Conservation (phyloP, 140 eudicot genomes). For the Senecio squalidus region DNA sequence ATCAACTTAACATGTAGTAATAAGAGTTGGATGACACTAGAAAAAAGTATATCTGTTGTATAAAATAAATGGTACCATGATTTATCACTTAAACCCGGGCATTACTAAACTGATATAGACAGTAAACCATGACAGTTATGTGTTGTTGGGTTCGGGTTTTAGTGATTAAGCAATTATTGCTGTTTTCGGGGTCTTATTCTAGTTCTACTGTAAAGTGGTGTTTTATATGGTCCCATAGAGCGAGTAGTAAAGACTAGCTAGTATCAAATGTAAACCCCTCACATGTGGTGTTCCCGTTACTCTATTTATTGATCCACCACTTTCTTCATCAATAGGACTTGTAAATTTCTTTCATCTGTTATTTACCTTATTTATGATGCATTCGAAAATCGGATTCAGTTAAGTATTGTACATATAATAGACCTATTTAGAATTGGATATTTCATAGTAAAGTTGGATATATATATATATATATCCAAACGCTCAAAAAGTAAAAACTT, state of each 20-base stretch:
- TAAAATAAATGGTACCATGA: neutral
- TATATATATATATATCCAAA: too few relatives aligned
- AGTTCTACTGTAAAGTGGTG: slow-evolving; percentile 27
- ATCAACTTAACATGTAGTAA: neutral
- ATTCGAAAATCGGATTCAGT: too few relatives aligned
- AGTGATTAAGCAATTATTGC: slow-evolving; percentile 24
- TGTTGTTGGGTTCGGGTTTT: neutral
- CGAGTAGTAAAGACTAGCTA: slow-evolving; percentile 23
- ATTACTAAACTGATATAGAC: neutral
- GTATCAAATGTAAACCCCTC: slow-evolving; percentile 26
- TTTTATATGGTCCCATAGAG: slow-evolving; percentile 28
- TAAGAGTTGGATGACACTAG: neutral
- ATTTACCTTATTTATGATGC: too few relatives aligned
- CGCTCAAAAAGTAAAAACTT: too few relatives aligned
- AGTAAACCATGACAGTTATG: neutral
- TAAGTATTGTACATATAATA: too few relatives aligned
- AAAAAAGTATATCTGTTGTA: neutral
- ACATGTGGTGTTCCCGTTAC: slow-evolving; percentile 37
- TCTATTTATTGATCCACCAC: slow-evolving; percentile 21
- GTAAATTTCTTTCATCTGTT: too few relatives aligned
- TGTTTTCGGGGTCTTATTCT: slow-evolving; percentile 27
- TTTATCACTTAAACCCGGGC: neutral
- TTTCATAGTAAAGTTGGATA: too few relatives aligned
- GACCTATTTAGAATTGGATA: too few relatives aligned
- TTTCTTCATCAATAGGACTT: slow-evolving; percentile 22